phyloP scores from a whole-genome alignment of 257 asterid genomes.

The Rhazya stricta region DNA sequence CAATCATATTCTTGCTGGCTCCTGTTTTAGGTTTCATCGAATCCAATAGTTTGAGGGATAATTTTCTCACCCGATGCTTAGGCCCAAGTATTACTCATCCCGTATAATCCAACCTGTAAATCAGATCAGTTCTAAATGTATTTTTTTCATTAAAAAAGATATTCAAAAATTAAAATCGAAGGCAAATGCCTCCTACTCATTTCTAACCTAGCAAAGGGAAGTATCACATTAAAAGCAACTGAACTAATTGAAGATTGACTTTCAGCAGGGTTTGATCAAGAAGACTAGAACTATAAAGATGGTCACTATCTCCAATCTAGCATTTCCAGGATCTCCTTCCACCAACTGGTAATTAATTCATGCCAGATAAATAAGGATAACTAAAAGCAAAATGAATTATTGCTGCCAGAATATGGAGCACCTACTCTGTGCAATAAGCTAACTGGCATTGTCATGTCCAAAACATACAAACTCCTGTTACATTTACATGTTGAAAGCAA shows the following conservation, averaged over 20 bases:
- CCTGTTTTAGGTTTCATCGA: neutral
- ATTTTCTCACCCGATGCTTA: too few species aligned
- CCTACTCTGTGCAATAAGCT: neutral
- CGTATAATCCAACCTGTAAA: too few species aligned
- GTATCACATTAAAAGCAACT: neutral
- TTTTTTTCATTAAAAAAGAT: too few species aligned
- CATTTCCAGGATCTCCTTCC: neutral
- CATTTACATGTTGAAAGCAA: neutral
- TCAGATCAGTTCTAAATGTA: neutral
- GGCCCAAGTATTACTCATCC: too few species aligned
- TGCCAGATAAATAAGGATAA: neutral
- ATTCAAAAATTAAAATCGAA: too few species aligned
- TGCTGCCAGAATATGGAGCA: too few species aligned
- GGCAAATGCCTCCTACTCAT: neutral
- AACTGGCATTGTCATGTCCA: too few species aligned
- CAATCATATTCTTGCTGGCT: neutral
- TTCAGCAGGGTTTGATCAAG: too few species aligned
- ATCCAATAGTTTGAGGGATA: neutral
- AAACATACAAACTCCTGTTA: neutral
- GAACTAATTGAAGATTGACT: too few species aligned
- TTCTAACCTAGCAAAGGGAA: too few species aligned
- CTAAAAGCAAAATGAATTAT: neutral
- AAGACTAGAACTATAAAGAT: neutral
- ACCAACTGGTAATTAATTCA: neutral
- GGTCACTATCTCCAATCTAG: neutral